Conservation (phyloP, 306 rosid genomes). For the Begonia fuchsioides region DNA sequence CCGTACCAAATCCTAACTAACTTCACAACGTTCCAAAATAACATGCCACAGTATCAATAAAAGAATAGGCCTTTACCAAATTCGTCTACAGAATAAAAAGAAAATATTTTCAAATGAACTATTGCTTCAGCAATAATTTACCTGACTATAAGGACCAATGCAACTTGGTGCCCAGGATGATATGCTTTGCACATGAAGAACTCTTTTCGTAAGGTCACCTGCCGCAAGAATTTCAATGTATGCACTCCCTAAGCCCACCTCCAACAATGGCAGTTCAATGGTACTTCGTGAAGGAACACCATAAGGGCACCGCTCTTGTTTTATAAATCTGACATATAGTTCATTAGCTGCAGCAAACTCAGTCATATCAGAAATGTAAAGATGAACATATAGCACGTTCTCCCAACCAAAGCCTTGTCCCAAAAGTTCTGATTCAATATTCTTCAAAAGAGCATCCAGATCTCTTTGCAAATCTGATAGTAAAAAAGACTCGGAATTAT, state of each 20-base stretch:
- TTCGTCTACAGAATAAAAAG: too few relatives aligned
- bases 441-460: constrained; percentile 41
- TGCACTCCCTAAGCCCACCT: constrained; percentile 54
- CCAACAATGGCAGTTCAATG: constrained; percentile 61
- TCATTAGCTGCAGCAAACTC: constrained; percentile 70
- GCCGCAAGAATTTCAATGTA: constrained; percentile 76
- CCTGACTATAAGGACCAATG: constrained; percentile 99
- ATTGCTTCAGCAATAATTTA: constrained; percentile 7
- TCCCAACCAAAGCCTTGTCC: constrained; percentile 66
- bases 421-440: constrained; percentile 47
- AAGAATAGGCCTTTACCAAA: too few relatives aligned
- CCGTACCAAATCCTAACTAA: too few relatives aligned
- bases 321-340: constrained; percentile 59
- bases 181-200: constrained; percentile 92
- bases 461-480: constrained; percentile 64
- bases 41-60: too few relatives aligned
- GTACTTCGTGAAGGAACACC: constrained; percentile 98
- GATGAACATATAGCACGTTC: constrained; percentile 74
- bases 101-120: too few relatives aligned
- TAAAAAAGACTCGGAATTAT: constrained; percentile 12
- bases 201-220: constrained; percentile 52
- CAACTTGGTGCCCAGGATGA: constrained; percentile 98
- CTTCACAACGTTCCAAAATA: too few relatives aligned
- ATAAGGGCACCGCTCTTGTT: constrained; percentile 69
- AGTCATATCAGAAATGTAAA: constrained; percentile 75